phyloP scores from a whole-genome alignment of 2,329 filamentous ascomycete genomes.

The Fusarium penzigii region DNA sequence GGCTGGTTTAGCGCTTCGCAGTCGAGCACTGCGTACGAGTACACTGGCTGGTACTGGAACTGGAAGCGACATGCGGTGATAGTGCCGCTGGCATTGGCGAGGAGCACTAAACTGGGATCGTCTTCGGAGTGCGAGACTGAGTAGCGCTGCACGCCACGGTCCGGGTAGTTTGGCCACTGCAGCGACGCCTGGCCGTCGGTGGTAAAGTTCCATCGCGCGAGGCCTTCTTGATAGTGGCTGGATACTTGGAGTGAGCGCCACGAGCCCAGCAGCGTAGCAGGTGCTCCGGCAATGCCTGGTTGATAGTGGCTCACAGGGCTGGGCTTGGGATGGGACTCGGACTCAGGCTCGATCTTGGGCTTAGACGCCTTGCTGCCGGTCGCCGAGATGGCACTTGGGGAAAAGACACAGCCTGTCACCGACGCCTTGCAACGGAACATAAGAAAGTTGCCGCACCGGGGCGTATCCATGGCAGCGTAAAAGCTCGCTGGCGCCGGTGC shows the following conservation, averaged over 20 bases:
- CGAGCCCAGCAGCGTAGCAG: neutral
- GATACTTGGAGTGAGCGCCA: constrained; percentile 14
- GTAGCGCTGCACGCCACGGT: constrained; percentile 8
- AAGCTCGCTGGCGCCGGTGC: constrained; percentile 7
- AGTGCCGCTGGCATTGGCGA: constrained; percentile 5
- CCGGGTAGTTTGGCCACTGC: constrained; percentile 12
- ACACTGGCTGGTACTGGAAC: constrained; percentile 9
- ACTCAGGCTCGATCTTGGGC: too few species aligned
- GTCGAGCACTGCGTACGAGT: constrained; percentile 9
- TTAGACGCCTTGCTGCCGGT: neutral
- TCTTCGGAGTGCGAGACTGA: constrained; percentile 9
- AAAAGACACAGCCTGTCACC: neutral
- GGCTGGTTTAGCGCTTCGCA: too few species aligned
- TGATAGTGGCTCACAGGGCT: neutral
- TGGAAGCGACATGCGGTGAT: constrained; percentile 10
- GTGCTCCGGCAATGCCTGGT: neutral
- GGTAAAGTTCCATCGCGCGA: constrained; percentile 12
- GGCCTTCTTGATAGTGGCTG: constrained; percentile 9
- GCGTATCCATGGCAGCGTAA: constrained; percentile 7
- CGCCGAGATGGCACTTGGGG: neutral
- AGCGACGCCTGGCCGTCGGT: constrained; percentile 8
- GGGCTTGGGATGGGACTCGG: too few species aligned
- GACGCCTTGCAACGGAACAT: constrained; percentile 1
- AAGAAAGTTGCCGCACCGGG: constrained; percentile 4
- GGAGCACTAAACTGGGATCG: constrained; percentile 5